Evolutionary conservation across 495 filamentous ascomycete genomes (phyloP).

Genomic region (Trichocladium uniseriatum): DNA sequence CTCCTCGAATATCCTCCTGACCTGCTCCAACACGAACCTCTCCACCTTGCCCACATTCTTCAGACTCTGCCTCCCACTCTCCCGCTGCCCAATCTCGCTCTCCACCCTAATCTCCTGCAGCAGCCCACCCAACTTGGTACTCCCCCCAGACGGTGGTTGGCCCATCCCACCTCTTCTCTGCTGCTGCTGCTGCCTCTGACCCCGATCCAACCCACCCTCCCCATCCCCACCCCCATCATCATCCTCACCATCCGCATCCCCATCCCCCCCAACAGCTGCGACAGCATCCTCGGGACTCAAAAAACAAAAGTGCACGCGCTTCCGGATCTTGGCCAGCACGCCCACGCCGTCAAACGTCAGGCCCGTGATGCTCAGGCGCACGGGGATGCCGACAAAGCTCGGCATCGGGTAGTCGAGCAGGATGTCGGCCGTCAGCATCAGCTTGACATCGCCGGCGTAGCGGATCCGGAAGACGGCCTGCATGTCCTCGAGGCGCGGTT

Average conservation of each 20-base stretch:
- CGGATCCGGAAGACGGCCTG: constrained; percentile 84
- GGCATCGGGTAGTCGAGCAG: constrained; percentile 97
- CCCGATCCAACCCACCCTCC: constrained; percentile 6
- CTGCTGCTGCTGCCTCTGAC: not conserved
- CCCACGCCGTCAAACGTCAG: constrained; percentile 91
- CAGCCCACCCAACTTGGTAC: constrained; percentile 53
- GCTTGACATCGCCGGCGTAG: constrained; percentile 73
- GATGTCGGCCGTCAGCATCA: constrained; percentile 87
- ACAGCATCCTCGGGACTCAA: constrained; percentile 78
- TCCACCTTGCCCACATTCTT: constrained; percentile 99
- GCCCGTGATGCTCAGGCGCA: constrained; percentile 87
- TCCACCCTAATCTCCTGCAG: constrained; percentile 90
- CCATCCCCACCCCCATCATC: constrained; percentile 19
- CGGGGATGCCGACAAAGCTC: constrained; percentile 85
- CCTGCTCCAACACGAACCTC: constrained; percentile 92
- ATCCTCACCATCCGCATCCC: constrained; percentile 24
- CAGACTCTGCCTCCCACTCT: constrained; percentile 81
- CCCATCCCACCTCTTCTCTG: constrained; percentile 16
- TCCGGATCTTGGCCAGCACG: constrained; percentile 79
- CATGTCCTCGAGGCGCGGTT: constrained; percentile 56
- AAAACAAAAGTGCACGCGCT: constrained; percentile 83
- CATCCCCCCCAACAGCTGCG: constrained; percentile 47
- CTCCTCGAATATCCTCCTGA: constrained; percentile 93
- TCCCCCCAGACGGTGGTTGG: constrained; percentile 13
- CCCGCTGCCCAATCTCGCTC: constrained; percentile 89